Conservation (phyloP, 1,284 basidiomycete genomes). For the Pholiota adiposa region DNA sequence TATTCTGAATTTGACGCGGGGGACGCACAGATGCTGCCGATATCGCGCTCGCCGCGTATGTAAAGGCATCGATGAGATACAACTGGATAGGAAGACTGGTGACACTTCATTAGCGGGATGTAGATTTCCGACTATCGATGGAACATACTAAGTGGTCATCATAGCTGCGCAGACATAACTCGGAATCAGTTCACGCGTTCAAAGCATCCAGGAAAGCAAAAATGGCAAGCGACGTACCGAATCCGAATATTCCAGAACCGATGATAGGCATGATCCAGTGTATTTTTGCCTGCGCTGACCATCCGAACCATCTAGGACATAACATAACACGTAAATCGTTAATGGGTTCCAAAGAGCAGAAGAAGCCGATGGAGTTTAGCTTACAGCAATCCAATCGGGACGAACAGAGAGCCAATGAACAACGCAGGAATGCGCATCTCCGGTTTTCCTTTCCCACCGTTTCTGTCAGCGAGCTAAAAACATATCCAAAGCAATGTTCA, state of each 20-base stretch:
- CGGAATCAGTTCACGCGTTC: conserved; percentile 1
- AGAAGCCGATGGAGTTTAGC: conserved; percentile 24
- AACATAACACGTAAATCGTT: neutral
- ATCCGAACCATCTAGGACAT: conserved; percentile 65
- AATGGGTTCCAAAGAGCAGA: neutral
- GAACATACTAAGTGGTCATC: conserved; percentile 58
- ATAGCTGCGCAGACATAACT: conserved; percentile 38
- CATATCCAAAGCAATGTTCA: neutral
- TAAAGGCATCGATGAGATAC: conserved; percentile 75
- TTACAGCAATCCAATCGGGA: conserved; percentile 74
- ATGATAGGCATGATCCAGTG: conserved; percentile 80
- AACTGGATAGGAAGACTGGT: conserved; percentile 64
- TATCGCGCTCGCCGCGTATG: conserved; percentile 60
- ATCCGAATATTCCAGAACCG: conserved; percentile 56
- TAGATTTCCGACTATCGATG: neutral
- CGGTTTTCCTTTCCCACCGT: conserved; percentile 66
- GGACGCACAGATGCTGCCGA: conserved; percentile 62
- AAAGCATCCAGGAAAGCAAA: neutral
- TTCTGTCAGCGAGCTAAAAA: conserved; percentile 54
- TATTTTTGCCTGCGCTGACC: conserved; percentile 60
- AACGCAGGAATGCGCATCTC: conserved; percentile 73
- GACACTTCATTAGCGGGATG: neutral
- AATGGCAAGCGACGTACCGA: conserved; percentile 31
- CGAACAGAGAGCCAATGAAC: conserved; percentile 68
- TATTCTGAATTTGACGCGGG: neutral